These are phyloP conservation scores for Mycena belliarum DNA, from an alignment of 768 basidiomycete species.

Conservation along the genomic window DNA sequence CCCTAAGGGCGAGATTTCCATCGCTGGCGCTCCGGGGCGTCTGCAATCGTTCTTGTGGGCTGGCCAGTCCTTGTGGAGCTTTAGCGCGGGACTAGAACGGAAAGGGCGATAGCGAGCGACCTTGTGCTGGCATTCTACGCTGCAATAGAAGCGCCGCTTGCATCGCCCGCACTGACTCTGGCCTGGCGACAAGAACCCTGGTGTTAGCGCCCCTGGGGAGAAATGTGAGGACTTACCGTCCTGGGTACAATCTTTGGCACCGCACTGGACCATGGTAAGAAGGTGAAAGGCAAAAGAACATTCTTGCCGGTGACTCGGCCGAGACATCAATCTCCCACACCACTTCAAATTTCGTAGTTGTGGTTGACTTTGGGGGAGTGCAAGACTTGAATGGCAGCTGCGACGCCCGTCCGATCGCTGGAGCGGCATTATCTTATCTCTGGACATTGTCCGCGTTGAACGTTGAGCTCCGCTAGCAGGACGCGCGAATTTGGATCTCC, in stretches of 20 bases:
- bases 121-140: slow-evolving; percentile 8
- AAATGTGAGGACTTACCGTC: not conserved
- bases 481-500: no score
- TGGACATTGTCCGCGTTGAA: no score
- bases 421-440: no score
- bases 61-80: slow-evolving; percentile 3
- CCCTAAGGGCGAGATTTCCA: slow-evolving; percentile 2
- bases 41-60: slow-evolving; percentile 13
- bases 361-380: no score
- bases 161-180: slow-evolving; percentile 4
- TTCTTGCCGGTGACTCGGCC: no score
- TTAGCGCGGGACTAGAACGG: no score
- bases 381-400: no score
- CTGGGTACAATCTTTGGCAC: not conserved
- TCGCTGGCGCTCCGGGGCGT: not conserved
- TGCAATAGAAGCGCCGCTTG: slow-evolving; percentile 9
- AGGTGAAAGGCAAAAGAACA: not conserved
- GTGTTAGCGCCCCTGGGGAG: not conserved
- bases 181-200: not conserved
- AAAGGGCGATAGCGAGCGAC: not conserved
- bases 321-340: no score
- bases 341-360: no score
- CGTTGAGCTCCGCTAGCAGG: no score
- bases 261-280: slow-evolving; percentile 9
- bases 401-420: no score